Conservation (phyloP, 2,329 filamentous ascomycete genomes). For the Teratosphaeria viscida region DNA sequence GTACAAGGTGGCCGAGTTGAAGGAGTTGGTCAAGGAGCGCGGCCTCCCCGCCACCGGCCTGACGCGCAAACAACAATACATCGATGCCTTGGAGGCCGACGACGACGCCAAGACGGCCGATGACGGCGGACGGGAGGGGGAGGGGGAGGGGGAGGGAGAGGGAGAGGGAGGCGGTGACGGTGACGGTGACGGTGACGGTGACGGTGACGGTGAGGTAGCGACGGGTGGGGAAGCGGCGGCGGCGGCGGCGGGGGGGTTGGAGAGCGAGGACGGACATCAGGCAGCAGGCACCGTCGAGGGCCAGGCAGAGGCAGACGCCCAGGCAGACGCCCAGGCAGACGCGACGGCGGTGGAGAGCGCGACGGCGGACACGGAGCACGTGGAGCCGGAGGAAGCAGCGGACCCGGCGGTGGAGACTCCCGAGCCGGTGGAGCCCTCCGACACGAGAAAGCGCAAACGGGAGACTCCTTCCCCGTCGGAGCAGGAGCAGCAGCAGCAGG, state of each 20-base stretch:
- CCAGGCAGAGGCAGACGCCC: background rate
- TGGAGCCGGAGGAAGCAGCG: background rate
- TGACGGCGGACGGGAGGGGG: background rate
- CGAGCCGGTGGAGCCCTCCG: constrained; percentile 6
- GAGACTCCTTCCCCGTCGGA: constrained; percentile 18
- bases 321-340: background rate
- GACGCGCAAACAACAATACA: constrained; percentile 38
- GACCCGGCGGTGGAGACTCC: background rate
- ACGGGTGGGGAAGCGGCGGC: background rate
- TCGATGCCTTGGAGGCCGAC: constrained; percentile 33
- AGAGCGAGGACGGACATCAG: background rate
- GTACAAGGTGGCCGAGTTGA: constrained; percentile 37
- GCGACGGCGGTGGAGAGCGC: background rate
- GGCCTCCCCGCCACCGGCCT: constrained; percentile 36
- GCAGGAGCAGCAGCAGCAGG: background rate
- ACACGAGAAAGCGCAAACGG: constrained; percentile 22
- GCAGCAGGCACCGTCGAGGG: background rate
- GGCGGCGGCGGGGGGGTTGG: background rate
- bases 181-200: no score
- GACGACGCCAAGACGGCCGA: constrained; percentile 18
- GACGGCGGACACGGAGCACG: background rate
- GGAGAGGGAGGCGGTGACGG: no score
- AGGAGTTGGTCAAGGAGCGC: constrained; percentile 36
- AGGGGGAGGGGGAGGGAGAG: no score
- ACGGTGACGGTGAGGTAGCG: background rate